Evolutionary conservation across 202 grass and related monocot genomes (phyloP).

Genomic region (Musa balbisiana): DNA sequence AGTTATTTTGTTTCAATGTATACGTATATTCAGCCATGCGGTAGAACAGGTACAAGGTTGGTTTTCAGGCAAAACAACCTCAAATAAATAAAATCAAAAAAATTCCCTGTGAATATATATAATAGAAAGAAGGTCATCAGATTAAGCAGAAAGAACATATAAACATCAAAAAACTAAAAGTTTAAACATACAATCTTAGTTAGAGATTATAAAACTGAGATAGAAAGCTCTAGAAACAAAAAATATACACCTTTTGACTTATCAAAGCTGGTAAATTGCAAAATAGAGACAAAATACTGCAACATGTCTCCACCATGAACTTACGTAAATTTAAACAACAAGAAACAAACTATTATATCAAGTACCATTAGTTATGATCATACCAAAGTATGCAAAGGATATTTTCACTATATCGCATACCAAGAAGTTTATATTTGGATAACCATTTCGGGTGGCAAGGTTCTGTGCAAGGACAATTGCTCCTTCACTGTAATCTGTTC

Average conservation of each 20-base stretch:
- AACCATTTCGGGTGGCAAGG: conserved; percentile 61
- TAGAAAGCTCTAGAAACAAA: no score
- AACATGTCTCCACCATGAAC: background rate
- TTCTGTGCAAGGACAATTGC: conserved; percentile 86
- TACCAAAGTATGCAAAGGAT: background rate
- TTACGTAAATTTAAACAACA: background rate
- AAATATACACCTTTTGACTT: no score
- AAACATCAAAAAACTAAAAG: background rate
- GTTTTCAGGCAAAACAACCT: background rate
- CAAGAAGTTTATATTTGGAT: conserved; percentile 66
- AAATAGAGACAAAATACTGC: background rate
- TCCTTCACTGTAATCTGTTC: conserved; percentile 95
- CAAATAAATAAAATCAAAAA: background rate
- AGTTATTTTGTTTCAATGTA: background rate
- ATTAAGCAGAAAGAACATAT: background rate
- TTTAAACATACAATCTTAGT: background rate
- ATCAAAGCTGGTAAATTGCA: background rate
- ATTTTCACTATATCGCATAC: conserved; percentile 33
- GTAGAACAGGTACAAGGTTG: background rate
- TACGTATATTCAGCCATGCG: background rate
- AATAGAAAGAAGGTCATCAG: background rate
- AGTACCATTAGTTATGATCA: background rate
- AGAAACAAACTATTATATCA: background rate
- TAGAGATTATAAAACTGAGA: background rate
- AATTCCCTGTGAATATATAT: background rate